A percentile compares a stretch with the other conserved stretches of the same genome.
phyloP scores from a whole-genome alignment of 768 basidiomycete genomes.

The Cystofilobasidium bisporidii region DNA sequence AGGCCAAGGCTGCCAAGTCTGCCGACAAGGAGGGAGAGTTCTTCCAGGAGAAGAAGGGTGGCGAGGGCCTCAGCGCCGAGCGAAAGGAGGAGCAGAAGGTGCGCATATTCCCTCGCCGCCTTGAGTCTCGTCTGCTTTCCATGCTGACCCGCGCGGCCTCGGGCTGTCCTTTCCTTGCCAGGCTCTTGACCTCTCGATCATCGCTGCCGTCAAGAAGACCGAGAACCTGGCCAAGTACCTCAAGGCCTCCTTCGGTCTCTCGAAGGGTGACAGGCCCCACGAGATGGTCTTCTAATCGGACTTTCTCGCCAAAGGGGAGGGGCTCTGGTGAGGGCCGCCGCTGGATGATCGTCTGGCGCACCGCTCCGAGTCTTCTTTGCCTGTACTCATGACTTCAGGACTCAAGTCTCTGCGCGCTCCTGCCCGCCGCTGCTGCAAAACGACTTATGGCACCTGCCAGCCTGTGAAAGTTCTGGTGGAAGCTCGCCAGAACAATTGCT shows the following conservation, averaged over 20 bases:
- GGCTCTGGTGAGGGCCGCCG: no score
- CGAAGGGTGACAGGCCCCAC: constrained; percentile 96
- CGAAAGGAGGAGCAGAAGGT: constrained; percentile 87
- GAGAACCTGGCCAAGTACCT: constrained; percentile 88
- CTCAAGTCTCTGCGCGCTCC: no score
- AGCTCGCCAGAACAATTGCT: no score
- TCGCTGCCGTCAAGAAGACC: constrained; percentile 79
- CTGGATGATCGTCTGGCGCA: no score
- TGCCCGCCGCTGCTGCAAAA: no score
- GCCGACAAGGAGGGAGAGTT: constrained; percentile 90
- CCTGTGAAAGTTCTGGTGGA: no score
- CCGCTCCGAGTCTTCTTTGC: no score
- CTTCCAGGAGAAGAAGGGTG: constrained; percentile 78
- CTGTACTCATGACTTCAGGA: no score
- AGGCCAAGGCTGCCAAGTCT: constrained; percentile 58
- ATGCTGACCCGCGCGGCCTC: not conserved
- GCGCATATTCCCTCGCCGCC: constrained; percentile 26
- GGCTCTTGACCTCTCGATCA: constrained; percentile 47
- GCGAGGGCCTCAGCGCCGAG: constrained; percentile 63
- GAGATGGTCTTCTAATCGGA: constrained; percentile 66
- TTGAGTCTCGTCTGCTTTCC: not conserved
- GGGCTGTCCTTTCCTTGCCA: constrained; percentile 12
- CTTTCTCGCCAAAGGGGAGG: not conserved
- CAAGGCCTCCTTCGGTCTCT: constrained; percentile 81
- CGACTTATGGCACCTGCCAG: no score